These are phyloP conservation scores for Aspergillus hortae DNA, from an alignment of 2,329 filamentous ascomycete species.

Conservation along the genomic window DNA sequence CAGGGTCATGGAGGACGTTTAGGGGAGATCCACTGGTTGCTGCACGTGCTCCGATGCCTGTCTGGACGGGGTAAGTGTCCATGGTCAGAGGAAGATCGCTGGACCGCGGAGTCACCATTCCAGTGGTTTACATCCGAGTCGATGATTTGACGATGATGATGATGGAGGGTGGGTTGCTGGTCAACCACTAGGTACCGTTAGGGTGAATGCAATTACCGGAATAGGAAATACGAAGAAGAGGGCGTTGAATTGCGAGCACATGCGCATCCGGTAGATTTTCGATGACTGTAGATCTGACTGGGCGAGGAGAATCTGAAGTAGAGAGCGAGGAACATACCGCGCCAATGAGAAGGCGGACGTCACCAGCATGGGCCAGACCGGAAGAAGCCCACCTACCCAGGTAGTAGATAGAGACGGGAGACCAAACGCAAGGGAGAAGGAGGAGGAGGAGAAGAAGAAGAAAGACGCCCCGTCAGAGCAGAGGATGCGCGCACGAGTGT, in stretches of 20 bases:
- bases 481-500: not conserved
- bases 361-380: too few relatives aligned
- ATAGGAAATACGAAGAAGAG: constrained; percentile 1
- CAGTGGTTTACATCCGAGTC: too few relatives aligned
- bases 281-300: not conserved
- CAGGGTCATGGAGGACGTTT: not conserved
- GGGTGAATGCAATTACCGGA: not conserved
- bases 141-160: not conserved
- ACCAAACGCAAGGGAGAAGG: too few relatives aligned
- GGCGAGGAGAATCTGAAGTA: not conserved
- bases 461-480: too few relatives aligned
- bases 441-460: too few relatives aligned
- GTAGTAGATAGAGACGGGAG: too few relatives aligned
- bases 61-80: constrained; percentile 4
- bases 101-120: too few relatives aligned
- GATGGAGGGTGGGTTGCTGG: not conserved
- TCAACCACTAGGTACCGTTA: too few relatives aligned
- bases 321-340: not conserved
- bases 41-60: constrained; percentile 14
- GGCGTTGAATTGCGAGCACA: constrained; percentile 12
- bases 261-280: constrained; percentile 7
- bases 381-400: too few relatives aligned
- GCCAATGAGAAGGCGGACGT: not conserved
- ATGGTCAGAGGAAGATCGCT: not conserved
- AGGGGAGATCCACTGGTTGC: constrained; percentile 8